These are phyloP conservation scores for Penicillium decumbens DNA, from an alignment of 2,329 filamentous ascomycete species.

Conservation along the genomic window DNA sequence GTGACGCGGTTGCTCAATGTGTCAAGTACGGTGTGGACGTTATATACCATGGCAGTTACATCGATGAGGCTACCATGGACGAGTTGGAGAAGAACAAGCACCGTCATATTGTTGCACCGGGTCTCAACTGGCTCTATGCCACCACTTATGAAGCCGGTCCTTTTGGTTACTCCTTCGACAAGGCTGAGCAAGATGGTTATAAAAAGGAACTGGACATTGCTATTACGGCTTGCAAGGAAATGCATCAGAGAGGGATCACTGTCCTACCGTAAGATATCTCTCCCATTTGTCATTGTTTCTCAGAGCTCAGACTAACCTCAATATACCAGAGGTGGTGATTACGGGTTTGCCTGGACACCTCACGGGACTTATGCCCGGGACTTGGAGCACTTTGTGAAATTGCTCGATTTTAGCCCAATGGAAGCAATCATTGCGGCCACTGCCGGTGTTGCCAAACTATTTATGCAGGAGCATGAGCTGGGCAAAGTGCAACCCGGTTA, in stretches of 20 bases:
- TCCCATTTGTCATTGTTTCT: too few relatives aligned
- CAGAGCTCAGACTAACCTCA: background rate
- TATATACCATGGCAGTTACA: slow-evolving; percentile 43
- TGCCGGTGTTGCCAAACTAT: slow-evolving; percentile 34
- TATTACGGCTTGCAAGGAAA: slow-evolving; percentile 14
- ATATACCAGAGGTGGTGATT: slow-evolving; percentile 36
- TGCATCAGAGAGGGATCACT: slow-evolving; percentile 25
- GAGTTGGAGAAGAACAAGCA: slow-evolving; percentile 18
- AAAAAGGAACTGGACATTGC: slow-evolving; percentile 39
- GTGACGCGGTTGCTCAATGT: slow-evolving; percentile 42
- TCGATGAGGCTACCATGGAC: slow-evolving; percentile 36
- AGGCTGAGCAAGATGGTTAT: slow-evolving; percentile 42
- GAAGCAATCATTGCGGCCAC: slow-evolving; percentile 44
- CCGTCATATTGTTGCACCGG: slow-evolving; percentile 24
- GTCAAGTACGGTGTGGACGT: slow-evolving; percentile 41
- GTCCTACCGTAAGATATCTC: slow-evolving; percentile 32
- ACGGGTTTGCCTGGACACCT: slow-evolving; percentile 45
- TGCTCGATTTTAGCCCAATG: slow-evolving; percentile 41
- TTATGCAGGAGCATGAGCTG: slow-evolving; percentile 30
- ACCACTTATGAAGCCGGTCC: slow-evolving; percentile 34
- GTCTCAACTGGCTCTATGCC: slow-evolving; percentile 40
- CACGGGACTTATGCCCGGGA: slow-evolving; percentile 46
- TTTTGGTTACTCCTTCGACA: slow-evolving; percentile 39
- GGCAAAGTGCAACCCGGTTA: slow-evolving; percentile 42
- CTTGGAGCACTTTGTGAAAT: slow-evolving; percentile 43